Base-by-base conservation (phyloP, 352 stramenopile species). In the Phytophthora sp. region DNA sequence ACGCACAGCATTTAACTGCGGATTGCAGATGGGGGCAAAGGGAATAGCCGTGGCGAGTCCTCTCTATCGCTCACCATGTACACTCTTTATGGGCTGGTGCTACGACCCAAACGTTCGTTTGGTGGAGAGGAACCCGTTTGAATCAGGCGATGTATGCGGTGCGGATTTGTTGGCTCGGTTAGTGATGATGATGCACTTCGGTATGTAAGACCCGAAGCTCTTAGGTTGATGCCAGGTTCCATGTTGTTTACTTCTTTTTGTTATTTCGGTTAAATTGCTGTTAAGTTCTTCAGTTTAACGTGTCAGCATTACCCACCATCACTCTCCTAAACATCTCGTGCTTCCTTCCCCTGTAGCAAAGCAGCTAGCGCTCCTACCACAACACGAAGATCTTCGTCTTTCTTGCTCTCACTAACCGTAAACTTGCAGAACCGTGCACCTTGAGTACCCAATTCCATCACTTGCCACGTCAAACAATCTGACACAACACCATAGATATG, bases 41-140 rank as follows among this genome's bases (percentile, higher is more conserved):
- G 58, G 56, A 1, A 7, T 76, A 1, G 4, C 47, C 4, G 6
- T 67, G 1, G 38, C 57, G 15, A 64, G 36, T 41, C 63, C 68
- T 12, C 54, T 71, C 15, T 53, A 67, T 50, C 57, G 54, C 7
- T 49, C 47, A 3, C 56, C 63, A 23, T 9, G 42, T 4, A 67
- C 53, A 3, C 20, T 76, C 7, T 45, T 53, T 33, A 58, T 76
- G 63, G 63, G 68, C 27, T 76, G 57, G 63, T 61, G 49, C 42
- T 72, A 71, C 35, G 67, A 71, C 18, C 55, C 50, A 31, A 21
- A 23, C 7, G n/a, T 71, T 38, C 36, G 33, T 39, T 39, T 75
- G 18, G 38, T 63, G 6, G 26, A 21, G 27, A 36, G 46, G 0
- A 39, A 61, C 2, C 13, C 33, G 18, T 51, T 42, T 41, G 29